Evolutionary conservation across 2,329 filamentous ascomycete species (phyloP).

Genomic region (Apiospora hydei): DNA sequence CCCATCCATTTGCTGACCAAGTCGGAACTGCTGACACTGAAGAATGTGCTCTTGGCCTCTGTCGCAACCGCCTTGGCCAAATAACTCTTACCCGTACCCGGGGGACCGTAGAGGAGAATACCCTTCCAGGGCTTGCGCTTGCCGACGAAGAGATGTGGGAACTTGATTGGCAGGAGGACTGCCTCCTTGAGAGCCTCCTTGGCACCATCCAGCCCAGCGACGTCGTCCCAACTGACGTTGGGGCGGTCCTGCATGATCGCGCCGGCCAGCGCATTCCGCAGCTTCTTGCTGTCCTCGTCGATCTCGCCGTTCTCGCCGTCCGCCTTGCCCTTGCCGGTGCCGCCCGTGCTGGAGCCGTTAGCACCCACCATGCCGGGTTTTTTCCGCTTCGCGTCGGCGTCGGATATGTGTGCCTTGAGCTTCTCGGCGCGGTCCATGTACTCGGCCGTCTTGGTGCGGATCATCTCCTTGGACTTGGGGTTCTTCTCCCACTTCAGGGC

Average conservation of each 20-base stretch:
- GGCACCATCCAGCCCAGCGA: slow-evolving; percentile 89
- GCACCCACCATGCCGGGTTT: slow-evolving; percentile 76
- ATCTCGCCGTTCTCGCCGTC: slow-evolving; percentile 55
- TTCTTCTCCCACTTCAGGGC: slow-evolving; percentile 99
- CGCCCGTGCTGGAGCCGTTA: slow-evolving; percentile 71
- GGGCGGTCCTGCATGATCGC: slow-evolving; percentile 95
- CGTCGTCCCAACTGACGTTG: slow-evolving; percentile 97
- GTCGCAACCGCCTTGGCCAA: slow-evolving; percentile 97
- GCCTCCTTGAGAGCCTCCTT: slow-evolving; percentile 99
- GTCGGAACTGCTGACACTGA: slow-evolving; percentile 97
- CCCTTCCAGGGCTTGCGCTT: slow-evolving; percentile 99
- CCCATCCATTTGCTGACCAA: slow-evolving; percentile 99
- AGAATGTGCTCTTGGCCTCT: slow-evolving; percentile 98
- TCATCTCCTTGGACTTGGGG: slow-evolving; percentile 95
- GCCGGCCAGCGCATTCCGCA: slow-evolving; percentile 87
- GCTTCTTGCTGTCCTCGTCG: slow-evolving; percentile 94
- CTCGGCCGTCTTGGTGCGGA: slow-evolving; percentile 90
- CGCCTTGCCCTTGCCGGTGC: slow-evolving; percentile 67
- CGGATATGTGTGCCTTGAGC: slow-evolving; percentile 87
- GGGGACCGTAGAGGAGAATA: slow-evolving; percentile 93
- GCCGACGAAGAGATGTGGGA: slow-evolving; percentile 93
- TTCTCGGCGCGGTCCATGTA: slow-evolving; percentile 99
- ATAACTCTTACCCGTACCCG: slow-evolving; percentile 97
- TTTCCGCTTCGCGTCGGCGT: slow-evolving; percentile 74
- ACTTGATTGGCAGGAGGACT: slow-evolving; percentile 97